These are phyloP conservation scores for Paecilomyces formosus DNA, from an alignment of 2,329 filamentous ascomycete genomes.

Conservation along the genomic window DNA sequence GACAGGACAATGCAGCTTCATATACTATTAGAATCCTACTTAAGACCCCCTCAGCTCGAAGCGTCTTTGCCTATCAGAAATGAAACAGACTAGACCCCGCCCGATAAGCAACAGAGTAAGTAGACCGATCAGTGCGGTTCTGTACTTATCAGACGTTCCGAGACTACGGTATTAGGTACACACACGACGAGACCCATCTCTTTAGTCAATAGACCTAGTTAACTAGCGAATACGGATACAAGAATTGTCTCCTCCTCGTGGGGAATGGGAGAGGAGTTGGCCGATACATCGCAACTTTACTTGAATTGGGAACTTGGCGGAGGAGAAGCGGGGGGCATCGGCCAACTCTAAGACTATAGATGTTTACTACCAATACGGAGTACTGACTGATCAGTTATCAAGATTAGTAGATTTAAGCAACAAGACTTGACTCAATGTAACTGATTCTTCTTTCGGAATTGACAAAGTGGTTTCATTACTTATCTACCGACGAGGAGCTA, in stretches of 20 bases:
- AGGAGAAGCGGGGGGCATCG: neutral
- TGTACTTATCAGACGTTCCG: no score
- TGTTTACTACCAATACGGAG: neutral
- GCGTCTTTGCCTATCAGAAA: neutral
- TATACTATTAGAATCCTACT: neutral
- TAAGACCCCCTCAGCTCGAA: neutral
- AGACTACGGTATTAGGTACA: no score
- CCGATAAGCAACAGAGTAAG: neutral
- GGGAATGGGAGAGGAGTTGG: neutral
- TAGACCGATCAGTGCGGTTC: no score
- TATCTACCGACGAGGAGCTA: no score
- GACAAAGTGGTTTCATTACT: no score
- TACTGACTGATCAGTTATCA: neutral
- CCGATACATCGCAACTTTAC: neutral
- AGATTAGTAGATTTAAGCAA: no score
- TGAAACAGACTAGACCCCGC: neutral
- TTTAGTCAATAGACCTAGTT: no score
- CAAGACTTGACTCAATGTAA: no score
- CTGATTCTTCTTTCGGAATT: no score
- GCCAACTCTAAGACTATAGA: neutral
- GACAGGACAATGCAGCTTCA: neutral
- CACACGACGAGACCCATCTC: no score
- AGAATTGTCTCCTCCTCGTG: neutral
- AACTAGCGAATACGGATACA: neutral
- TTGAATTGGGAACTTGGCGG: neutral